Conservation (phyloP, 2,329 filamentous ascomycete genomes). For the Leptographium lundbergii region DNA sequence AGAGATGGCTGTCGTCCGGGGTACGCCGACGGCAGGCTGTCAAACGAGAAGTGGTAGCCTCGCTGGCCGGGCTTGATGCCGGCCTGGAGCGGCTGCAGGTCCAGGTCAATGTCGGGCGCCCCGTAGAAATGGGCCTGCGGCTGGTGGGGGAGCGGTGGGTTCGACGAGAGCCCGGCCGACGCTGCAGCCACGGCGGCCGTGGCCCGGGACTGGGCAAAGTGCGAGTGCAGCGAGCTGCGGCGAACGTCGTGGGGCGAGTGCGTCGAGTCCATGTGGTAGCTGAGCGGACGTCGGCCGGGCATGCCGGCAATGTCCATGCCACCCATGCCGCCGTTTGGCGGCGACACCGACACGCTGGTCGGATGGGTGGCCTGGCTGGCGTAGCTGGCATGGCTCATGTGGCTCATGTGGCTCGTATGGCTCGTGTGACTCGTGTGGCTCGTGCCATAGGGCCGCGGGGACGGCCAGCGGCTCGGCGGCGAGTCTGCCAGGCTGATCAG, state of each 20-base stretch:
- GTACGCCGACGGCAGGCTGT: constrained; percentile 44
- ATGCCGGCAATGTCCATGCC: background rate
- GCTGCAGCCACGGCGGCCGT: constrained; percentile 12
- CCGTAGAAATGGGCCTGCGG: constrained; percentile 68
- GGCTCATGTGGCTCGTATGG: constrained; percentile 10
- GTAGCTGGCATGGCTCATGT: constrained; percentile 7
- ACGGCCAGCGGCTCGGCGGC: constrained; percentile 38
- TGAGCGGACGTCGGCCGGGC: constrained; percentile 31
- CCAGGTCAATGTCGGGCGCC: constrained; percentile 58
- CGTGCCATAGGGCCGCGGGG: constrained; percentile 30
- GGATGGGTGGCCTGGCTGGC: constrained; percentile 9
- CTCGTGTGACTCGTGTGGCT: constrained; percentile 19
- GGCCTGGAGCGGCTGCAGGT: constrained; percentile 29
- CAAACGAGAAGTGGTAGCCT: constrained; percentile 73
- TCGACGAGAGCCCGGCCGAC: constrained; percentile 10
- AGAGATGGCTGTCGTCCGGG: constrained; percentile 20
- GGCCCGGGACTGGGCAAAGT: constrained; percentile 32
- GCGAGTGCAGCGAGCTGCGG: constrained; percentile 38
- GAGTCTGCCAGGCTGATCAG: constrained; percentile 40
- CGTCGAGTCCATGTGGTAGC: constrained; percentile 37
- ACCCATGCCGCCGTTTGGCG: constrained; percentile 17
- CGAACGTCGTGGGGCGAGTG: constrained; percentile 25
- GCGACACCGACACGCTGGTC: constrained; percentile 24
- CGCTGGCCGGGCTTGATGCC: constrained; percentile 51
- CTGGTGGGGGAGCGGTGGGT: constrained; percentile 61